Conservation (phyloP, 768 basidiomycete genomes). For the Mycena floridula region DNA sequence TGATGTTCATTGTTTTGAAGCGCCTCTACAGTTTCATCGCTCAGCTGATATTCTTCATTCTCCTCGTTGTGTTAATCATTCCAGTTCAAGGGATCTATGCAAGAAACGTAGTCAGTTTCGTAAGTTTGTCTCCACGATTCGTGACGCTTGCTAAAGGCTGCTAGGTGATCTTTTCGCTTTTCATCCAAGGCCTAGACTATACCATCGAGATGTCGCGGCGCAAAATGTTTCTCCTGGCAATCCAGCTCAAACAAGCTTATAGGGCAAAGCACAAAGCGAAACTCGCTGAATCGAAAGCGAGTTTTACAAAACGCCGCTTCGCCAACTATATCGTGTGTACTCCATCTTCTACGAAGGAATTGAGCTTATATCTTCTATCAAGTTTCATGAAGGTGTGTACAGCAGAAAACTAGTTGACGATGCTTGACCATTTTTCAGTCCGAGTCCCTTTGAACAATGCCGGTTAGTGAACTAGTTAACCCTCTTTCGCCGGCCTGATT, state of each 20-base stretch:
- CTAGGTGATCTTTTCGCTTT: slow-evolving; percentile 15
- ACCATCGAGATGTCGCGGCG: slow-evolving; percentile 21
- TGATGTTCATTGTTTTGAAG: slow-evolving; percentile 17
- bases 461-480: no score
- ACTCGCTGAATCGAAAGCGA: slow-evolving; percentile 27
- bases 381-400: no score
- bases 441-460: slow-evolving; percentile 49
- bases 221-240: slow-evolving; percentile 33
- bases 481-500: no score
- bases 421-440: no score
- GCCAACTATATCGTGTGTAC: no score
- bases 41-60: slow-evolving; percentile 11
- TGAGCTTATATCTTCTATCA: no score
- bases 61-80: slow-evolving; percentile 13
- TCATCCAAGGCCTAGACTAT: slow-evolving; percentile 18
- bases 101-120: slow-evolving; percentile 16
- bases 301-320: slow-evolving; percentile 30
- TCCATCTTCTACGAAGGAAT: slow-evolving; percentile 21
- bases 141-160: no score
- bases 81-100: slow-evolving; percentile 17
- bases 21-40: slow-evolving; percentile 17
- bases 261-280: slow-evolving; percentile 26
- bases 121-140: no score
- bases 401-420: no score
- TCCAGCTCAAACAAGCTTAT: slow-evolving; percentile 16